Evolutionary conservation across 495 filamentous ascomycete genomes (phyloP).

Genomic region (Echria macrotheca): DNA sequence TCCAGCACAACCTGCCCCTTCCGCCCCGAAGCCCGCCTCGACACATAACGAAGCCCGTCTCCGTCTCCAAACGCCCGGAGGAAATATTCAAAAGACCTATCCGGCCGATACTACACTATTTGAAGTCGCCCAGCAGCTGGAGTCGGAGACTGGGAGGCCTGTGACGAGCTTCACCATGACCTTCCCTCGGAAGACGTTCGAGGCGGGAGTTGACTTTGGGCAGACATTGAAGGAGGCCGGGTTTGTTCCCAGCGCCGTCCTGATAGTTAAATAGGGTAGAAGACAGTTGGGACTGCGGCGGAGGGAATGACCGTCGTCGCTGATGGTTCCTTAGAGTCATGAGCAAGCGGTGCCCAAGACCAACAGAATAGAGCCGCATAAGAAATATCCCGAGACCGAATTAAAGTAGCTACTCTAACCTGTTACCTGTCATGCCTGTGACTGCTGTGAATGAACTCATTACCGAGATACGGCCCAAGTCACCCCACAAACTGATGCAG

Average conservation of each 20-base stretch:
- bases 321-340: too few species aligned
- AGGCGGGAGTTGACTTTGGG: constrained; percentile 71
- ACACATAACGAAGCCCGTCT: constrained; percentile 74
- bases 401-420: too few species aligned
- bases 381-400: too few species aligned
- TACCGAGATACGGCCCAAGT: too few species aligned
- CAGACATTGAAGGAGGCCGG: constrained; percentile 90
- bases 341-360: too few species aligned
- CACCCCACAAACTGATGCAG: too few species aligned
- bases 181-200: constrained; percentile 80
- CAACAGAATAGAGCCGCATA: too few species aligned
- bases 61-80: constrained; percentile 67
- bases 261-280: constrained; percentile 63
- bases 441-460: too few species aligned
- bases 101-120: constrained; percentile 85
- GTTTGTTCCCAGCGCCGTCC: constrained; percentile 77
- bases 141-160: constrained; percentile 49
- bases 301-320: too few species aligned
- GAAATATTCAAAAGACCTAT: constrained; percentile 76
- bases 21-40: constrained; percentile 31
- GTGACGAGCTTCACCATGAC: constrained; percentile 76
- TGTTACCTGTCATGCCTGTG: too few species aligned
- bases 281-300: too few species aligned
- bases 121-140: constrained; percentile 76
- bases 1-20: constrained; percentile 29